Evolutionary conservation across 495 filamentous ascomycete genomes (phyloP).

Genomic region (Trichoderma parareesei): DNA sequence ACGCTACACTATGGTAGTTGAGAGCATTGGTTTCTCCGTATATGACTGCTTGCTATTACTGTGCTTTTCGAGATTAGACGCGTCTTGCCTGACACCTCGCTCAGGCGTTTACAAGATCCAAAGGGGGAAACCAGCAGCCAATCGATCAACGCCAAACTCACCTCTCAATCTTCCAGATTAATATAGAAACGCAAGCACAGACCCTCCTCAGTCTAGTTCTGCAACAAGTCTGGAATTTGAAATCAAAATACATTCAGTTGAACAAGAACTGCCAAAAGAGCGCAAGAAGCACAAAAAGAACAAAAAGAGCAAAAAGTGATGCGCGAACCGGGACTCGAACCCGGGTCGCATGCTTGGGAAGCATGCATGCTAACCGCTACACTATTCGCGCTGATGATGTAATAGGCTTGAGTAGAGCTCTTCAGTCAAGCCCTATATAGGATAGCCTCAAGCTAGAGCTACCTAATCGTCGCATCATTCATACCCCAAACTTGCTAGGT

Average conservation of each 20-base stretch:
- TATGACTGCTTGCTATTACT: not conserved
- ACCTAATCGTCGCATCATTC: no score
- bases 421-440: not conserved
- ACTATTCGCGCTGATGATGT: conserved; percentile 15
- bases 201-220: no score
- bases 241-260: no score
- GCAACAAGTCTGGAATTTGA: no score
- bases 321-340: conserved; percentile 20
- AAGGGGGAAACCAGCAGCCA: no score
- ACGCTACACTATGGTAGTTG: not conserved
- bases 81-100: no score
- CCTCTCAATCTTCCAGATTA: no score
- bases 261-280: no score
- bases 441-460: not conserved
- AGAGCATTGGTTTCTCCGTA: not conserved
- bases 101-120: no score
- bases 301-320: not conserved
- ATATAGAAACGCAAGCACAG: no score
- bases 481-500: not conserved
- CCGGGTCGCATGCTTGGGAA: conserved; percentile 20
- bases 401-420: not conserved
- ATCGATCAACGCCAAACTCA: no score
- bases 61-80: no score
- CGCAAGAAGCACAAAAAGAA: not conserved
- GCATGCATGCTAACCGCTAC: conserved; percentile 23